Evolutionary conservation across 2,329 filamentous ascomycete species (phyloP).

Genomic region (Colletotrichum chrysophilum): DNA sequence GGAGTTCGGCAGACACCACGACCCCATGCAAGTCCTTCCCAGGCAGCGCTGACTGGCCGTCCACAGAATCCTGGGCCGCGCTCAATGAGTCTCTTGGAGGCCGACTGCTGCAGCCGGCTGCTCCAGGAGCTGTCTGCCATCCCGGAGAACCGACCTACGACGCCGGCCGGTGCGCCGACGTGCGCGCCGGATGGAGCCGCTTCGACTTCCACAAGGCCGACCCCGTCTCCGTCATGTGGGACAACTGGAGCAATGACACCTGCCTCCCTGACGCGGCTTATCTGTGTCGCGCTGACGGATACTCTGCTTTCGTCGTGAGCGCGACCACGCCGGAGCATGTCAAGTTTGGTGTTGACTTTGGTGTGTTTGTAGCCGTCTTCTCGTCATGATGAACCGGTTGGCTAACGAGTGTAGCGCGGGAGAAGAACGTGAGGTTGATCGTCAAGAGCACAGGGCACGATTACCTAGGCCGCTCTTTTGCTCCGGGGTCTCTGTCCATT

Average conservation of each 20-base stretch:
- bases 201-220: slow-evolving; percentile 38
- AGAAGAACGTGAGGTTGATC: slow-evolving; percentile 45
- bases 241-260: slow-evolving; percentile 55
- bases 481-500: slow-evolving; percentile 56
- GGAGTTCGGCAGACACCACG: neutral
- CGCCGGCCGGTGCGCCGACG: slow-evolving; percentile 32
- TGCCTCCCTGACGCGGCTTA: slow-evolving; percentile 47
- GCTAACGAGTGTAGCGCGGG: slow-evolving; percentile 26
- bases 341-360: slow-evolving; percentile 45
- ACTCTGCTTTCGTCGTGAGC: slow-evolving; percentile 41
- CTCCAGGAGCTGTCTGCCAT: slow-evolving; percentile 52
- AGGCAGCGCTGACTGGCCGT: slow-evolving; percentile 52
- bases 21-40: slow-evolving; percentile 52
- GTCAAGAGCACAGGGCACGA: slow-evolving; percentile 49
- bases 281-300: slow-evolving; percentile 38
- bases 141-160: slow-evolving; percentile 35
- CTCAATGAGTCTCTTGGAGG: slow-evolving; percentile 52
- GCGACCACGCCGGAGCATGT: slow-evolving; percentile 37
- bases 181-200: neutral
- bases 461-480: slow-evolving; percentile 49
- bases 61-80: slow-evolving; percentile 43
- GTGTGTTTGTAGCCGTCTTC: slow-evolving; percentile 26
- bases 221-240: slow-evolving; percentile 38
- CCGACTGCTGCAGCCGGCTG: slow-evolving; percentile 44
- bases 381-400: neutral